Conservation (phyloP, 2,329 filamentous ascomycete genomes). For the Fusarium nematophilum region DNA sequence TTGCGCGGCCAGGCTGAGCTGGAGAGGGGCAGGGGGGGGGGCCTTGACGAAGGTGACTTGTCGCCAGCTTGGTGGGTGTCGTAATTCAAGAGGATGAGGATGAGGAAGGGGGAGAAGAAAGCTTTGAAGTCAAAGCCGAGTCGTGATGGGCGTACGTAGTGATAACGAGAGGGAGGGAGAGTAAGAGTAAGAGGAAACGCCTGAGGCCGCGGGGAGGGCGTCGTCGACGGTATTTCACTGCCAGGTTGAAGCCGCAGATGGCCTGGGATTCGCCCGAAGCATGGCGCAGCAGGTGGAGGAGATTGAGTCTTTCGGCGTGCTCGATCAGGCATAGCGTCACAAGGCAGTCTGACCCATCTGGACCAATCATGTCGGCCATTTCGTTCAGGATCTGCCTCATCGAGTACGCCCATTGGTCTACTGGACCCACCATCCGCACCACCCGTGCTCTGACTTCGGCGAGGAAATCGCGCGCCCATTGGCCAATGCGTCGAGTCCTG, state of each 20-base stretch:
- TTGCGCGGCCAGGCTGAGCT: conserved; percentile 18
- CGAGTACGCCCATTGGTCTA: conserved; percentile 42
- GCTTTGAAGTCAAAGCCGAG: neutral
- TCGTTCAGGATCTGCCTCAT: conserved; percentile 19
- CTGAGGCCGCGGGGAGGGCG: conserved; percentile 50
- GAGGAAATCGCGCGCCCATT: conserved; percentile 46
- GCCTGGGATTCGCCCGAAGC: conserved; percentile 28
- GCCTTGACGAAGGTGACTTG: conserved; percentile 28
- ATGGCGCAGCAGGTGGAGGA: conserved; percentile 48
- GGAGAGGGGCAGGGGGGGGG: conserved; percentile 24
- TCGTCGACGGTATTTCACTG: conserved; percentile 51
- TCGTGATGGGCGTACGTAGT: conserved; percentile 10
- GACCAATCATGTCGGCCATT: conserved; percentile 44
- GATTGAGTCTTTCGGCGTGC: conserved; percentile 59
- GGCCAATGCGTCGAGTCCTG: conserved; percentile 44
- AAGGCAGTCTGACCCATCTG: neutral
- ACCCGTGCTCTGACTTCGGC: conserved; percentile 49
- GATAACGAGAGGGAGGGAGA: conserved; percentile 27
- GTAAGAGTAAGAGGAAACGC: conserved; percentile 41
- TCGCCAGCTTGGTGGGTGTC: conserved; percentile 33
- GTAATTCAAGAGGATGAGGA: conserved; percentile 3
- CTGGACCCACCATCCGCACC: conserved; percentile 42
- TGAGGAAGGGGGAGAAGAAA: conserved; percentile 2
- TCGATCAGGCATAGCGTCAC: conserved; percentile 51
- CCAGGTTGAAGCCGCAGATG: conserved; percentile 38